phyloP scores from a whole-genome alignment of 495 filamentous ascomycete genomes.

The Filosporella fistucella region DNA sequence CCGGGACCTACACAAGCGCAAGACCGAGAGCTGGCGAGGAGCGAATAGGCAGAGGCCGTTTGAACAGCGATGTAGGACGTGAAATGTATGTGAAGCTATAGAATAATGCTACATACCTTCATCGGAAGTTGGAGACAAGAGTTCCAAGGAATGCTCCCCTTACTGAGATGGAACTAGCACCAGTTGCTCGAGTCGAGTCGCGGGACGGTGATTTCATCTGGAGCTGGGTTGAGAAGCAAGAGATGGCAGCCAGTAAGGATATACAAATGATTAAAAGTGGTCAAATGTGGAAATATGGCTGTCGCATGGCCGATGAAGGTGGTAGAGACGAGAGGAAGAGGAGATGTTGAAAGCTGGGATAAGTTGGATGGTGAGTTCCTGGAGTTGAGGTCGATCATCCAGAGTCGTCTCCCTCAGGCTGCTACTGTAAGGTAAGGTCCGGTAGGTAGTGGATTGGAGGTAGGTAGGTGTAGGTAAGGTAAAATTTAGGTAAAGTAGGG shows the following conservation, averaged over 20 bases:
- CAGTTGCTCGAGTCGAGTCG: constrained; percentile 18
- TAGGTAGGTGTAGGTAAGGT: too few relatives aligned
- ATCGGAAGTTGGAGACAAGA: constrained; percentile 11
- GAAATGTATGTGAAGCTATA: not conserved
- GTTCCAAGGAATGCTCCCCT: constrained; percentile 21
- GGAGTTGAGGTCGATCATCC: not conserved
- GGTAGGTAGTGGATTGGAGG: too few relatives aligned
- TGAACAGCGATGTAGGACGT: not conserved
- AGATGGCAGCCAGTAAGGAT: not conserved
- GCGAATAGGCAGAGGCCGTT: not conserved
- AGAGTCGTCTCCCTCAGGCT: not conserved
- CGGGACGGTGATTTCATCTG: constrained; percentile 22
- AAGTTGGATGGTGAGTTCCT: constrained; percentile 1
- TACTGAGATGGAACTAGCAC: constrained; percentile 21
- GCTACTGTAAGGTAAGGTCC: too few relatives aligned
- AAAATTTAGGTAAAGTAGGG: too few relatives aligned
- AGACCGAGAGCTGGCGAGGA: not conserved
- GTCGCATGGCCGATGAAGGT: constrained; percentile 12
- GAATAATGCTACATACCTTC: constrained; percentile 25
- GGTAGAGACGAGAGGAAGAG: not conserved
- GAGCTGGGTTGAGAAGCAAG: constrained; percentile 7
- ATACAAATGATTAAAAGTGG: not conserved
- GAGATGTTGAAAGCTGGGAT: not conserved
- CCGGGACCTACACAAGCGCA: not conserved
- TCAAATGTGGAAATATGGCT: constrained; percentile 7